Percentiles rank a stretch among this genome's conserved stretches.
phyloP scores from a whole-genome alignment of 768 basidiomycete species.

The Macrolepiota dolichaula region DNA sequence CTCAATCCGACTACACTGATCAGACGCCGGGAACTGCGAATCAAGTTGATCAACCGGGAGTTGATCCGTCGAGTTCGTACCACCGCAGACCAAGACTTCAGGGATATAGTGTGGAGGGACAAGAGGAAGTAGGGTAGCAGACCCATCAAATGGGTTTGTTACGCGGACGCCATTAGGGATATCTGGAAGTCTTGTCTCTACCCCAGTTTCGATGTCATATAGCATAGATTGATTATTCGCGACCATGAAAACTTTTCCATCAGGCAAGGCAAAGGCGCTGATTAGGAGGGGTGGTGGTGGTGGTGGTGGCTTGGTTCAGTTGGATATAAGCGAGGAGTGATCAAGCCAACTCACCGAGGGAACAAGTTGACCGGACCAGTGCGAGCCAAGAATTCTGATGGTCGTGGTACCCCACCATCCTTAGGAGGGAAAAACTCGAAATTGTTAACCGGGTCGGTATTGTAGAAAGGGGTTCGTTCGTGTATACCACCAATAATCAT shows the following conservation, averaged over 20 bases:
- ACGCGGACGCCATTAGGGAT: slow-evolving; percentile 43
- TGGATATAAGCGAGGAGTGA: background rate
- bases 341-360: slow-evolving; percentile 21
- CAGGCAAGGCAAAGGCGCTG: slow-evolving; percentile 33
- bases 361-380: slow-evolving; percentile 24
- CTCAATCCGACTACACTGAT: slow-evolving; percentile 39
- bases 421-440: slow-evolving; percentile 39
- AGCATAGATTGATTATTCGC: slow-evolving; percentile 37
- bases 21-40: slow-evolving; percentile 37
- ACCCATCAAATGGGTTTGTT: slow-evolving; percentile 34
- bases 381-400: slow-evolving; percentile 23
- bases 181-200: slow-evolving; percentile 32
- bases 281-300: too few species aligned
- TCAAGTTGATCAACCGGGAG: slow-evolving; percentile 24
- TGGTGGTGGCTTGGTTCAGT: background rate
- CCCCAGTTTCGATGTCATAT: slow-evolving; percentile 23
- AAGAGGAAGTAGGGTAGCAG: slow-evolving; percentile 29
- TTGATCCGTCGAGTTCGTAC: slow-evolving; percentile 30
- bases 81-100: slow-evolving; percentile 43
- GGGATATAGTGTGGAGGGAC: slow-evolving; percentile 34
- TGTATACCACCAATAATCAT: slow-evolving; percentile 27
- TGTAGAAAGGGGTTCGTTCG: slow-evolving; percentile 50
- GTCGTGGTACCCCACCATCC: slow-evolving; percentile 29
- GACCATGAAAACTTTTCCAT: slow-evolving; percentile 36
- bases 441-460: slow-evolving; percentile 50